Percentiles rank a stretch among this genome's conserved stretches.
Evolutionary conservation across 352 stramenopile species (phyloP).

Genomic region (Phytophthora ohioensis): DNA sequence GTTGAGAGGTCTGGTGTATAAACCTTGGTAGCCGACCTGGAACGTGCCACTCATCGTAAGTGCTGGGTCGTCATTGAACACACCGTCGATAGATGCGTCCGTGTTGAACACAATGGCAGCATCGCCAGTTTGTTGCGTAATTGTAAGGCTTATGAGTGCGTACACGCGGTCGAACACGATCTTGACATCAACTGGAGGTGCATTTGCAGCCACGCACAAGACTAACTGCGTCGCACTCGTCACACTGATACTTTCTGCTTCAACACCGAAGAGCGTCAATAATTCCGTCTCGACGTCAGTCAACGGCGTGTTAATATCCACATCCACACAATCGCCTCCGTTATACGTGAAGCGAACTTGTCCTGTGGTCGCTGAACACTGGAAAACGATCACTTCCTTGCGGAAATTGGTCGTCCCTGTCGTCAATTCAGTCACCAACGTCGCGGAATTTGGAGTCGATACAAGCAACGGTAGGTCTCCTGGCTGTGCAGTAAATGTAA

Average conservation of each 20-base stretch:
- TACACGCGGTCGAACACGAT: conserved; percentile 77
- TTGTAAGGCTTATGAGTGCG: conserved; percentile 49
- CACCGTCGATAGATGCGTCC: conserved; percentile 56
- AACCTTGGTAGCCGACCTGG: conserved; percentile 71
- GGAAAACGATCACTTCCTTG: conserved; percentile 74
- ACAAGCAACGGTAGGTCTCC: conserved; percentile 57
- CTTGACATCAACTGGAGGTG: conserved; percentile 42
- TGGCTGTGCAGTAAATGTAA: conserved; percentile 69
- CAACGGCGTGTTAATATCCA: conserved; percentile 40
- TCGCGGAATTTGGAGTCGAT: conserved; percentile 12
- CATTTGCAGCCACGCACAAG: conserved; percentile 47
- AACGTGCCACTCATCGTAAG: conserved; percentile 85
- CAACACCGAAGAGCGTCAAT: conserved; percentile 55
- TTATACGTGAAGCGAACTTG: conserved; percentile 49
- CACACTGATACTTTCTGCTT: conserved; percentile 69
- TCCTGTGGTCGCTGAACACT: conserved; percentile 46
- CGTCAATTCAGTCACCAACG: conserved; percentile 40
- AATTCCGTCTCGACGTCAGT: conserved; percentile 49
- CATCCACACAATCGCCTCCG: conserved; percentile 12
- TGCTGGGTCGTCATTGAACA: conserved; percentile 55
- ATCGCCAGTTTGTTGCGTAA: conserved; percentile 34
- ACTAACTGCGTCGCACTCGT: conserved; percentile 46
- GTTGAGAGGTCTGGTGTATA: conserved; percentile 73
- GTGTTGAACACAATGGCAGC: conserved; percentile 27
- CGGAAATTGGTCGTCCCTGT: conserved; percentile 64